phyloP scores from a whole-genome alignment of 1,284 basidiomycete species.

The Somion occarium region DNA sequence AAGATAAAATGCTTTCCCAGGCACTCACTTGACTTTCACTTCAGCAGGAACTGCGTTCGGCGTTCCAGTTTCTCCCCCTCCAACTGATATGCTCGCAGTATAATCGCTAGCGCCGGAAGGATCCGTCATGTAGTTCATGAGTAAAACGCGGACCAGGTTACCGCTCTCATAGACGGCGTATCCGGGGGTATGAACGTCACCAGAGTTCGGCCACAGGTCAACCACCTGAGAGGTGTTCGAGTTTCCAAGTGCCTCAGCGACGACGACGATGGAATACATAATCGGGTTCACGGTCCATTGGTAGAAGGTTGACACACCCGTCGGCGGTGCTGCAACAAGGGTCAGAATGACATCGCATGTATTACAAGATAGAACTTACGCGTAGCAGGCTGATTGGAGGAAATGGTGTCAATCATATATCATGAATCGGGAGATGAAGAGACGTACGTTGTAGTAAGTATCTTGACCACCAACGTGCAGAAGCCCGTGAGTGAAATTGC shows the following conservation, averaged over 20 bases:
- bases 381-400: constrained; percentile 35
- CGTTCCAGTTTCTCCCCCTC: constrained; percentile 37
- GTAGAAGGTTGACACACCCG: constrained; percentile 51
- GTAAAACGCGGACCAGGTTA: constrained; percentile 47
- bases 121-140: constrained; percentile 69
- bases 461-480: constrained; percentile 65
- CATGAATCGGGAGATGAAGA: neutral
- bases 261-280: constrained; percentile 65
- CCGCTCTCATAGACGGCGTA: constrained; percentile 72
- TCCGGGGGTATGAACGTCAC: constrained; percentile 54
- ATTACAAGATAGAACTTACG: constrained; percentile 25
- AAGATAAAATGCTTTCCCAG: neutral
- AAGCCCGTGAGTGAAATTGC: constrained; percentile 52
- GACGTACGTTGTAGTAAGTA: constrained; percentile 58
- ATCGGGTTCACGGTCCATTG: constrained; percentile 64
- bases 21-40: constrained; percentile 52
- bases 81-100: constrained; percentile 39
- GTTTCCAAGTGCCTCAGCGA: constrained; percentile 64
- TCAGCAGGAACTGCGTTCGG: constrained; percentile 32
- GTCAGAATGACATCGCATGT: constrained; percentile 5
- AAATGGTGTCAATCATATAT: constrained; percentile 7
- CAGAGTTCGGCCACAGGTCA: constrained; percentile 49
- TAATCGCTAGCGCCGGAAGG: constrained; percentile 45
- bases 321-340: constrained; percentile 43
- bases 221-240: constrained; percentile 55